Percentiles rank a stretch among this genome's conserved stretches.
phyloP scores from a whole-genome alignment of 345 rosid genomes.

The Carallia pectinifolia region DNA sequence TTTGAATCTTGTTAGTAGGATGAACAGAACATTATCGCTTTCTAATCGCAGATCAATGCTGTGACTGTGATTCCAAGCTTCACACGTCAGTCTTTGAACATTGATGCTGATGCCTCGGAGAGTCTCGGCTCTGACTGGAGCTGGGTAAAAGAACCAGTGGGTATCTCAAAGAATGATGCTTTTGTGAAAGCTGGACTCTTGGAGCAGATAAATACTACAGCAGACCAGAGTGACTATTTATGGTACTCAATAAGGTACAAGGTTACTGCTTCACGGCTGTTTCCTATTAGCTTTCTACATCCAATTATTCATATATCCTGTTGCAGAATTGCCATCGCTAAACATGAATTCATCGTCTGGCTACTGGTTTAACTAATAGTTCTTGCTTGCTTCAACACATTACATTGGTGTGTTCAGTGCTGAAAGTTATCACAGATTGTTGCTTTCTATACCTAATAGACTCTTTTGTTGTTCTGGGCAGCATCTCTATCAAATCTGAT shows the following conservation, averaged over 20 bases:
- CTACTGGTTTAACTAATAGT: background rate
- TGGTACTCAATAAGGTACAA: constrained; percentile 88
- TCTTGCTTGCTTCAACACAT: background rate
- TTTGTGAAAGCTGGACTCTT: constrained; percentile 61
- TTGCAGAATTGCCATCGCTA: too few relatives aligned
- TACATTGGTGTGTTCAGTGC: background rate
- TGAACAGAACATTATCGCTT: constrained; percentile 10
- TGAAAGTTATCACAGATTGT: background rate
- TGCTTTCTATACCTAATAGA: background rate
- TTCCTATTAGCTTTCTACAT: background rate
- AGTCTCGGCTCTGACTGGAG: constrained; percentile 63
- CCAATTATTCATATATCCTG: too few relatives aligned
- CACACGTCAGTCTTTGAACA: constrained; percentile 40
- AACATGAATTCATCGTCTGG: background rate
- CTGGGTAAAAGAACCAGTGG: constrained; percentile 77
- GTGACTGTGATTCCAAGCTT: constrained; percentile 53
- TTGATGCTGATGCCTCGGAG: constrained; percentile 43
- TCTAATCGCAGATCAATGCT: constrained; percentile 58
- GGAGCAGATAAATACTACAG: constrained; percentile 87
- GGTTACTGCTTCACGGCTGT: constrained; percentile 4
- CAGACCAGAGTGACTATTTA: constrained; percentile 80
- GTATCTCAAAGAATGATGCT: constrained; percentile 66
- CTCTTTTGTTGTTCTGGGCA: constrained; percentile 23
- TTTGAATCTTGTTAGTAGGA: background rate
- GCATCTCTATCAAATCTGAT: constrained; percentile 47